These are phyloP conservation scores for Sphagnum fallax DNA, from an alignment of 228 moss, liverwort and hornwort genomes.

Conservation along the genomic window DNA sequence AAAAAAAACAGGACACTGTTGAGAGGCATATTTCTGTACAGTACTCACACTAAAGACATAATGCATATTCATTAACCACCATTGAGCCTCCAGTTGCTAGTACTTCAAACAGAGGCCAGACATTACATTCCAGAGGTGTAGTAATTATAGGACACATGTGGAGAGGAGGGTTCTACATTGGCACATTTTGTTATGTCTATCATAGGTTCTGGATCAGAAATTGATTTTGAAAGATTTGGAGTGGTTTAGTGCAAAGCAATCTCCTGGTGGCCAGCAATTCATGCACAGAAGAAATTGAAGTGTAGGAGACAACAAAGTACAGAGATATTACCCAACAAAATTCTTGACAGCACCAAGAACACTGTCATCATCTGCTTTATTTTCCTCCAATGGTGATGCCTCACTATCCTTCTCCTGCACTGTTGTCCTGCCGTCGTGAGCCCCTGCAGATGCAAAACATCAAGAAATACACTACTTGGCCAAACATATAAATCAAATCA, in stretches of 20 bases:
- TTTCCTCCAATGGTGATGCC: not conserved
- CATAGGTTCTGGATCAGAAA: not conserved
- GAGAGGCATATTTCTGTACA: not conserved
- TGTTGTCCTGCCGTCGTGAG: constrained; percentile 60
- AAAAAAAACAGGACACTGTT: not conserved
- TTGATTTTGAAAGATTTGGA: not conserved
- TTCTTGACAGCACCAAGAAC: constrained; percentile 30
- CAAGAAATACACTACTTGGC: not conserved
- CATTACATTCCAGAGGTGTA: too few relatives aligned
- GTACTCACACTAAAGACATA: not conserved
- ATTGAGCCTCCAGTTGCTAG: not conserved
- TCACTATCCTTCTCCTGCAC: constrained; percentile 48
- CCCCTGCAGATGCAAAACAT: constrained; percentile 37
- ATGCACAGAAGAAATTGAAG: not conserved
- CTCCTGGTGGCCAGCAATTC: not conserved
- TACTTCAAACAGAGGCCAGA: too few relatives aligned
- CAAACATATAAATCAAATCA: not conserved
- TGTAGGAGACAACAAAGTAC: not conserved
- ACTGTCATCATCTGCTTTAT: not conserved
- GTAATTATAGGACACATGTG: too few relatives aligned
- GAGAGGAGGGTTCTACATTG: not conserved
- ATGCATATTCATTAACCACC: not conserved
- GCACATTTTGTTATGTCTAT: not conserved
- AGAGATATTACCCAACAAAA: constrained; percentile 21
- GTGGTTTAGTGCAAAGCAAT: not conserved